Base-by-base conservation (phyloP, 208 protist species). In the Trypanosomatidae sp. region DNA sequence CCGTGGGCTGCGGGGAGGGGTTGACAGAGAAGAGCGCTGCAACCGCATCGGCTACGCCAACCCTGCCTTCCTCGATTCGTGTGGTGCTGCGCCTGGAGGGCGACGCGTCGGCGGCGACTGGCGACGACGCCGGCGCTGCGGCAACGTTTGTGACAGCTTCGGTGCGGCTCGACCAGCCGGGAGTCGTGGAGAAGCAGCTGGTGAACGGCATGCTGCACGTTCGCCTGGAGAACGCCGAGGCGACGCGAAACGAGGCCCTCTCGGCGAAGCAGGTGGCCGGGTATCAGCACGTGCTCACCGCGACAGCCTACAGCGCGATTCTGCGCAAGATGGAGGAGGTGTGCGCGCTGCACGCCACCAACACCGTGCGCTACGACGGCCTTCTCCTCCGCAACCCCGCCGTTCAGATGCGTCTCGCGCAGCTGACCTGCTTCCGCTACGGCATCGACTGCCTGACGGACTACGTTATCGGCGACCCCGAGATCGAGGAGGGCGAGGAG, bases 341-440 rank as follows among this genome's bases (percentile, higher is more conserved):
- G 10, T 85, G 84, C 59, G 85, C 87, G 13, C 77, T 88, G 55
- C 91, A 95, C 71, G 87, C 87, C 43, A 92, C 91, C 1, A 70
- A 87, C 70, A 79, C 82, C 1, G 62, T 76, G n/a, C 83, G 80
- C 50, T 92, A 92, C 78, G 91, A 95, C 52, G 84, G 73, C 3
- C 66, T 95, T 22, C 71, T 90, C 17, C 39, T 95, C 13, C 86
- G 91, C 46, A 91, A 92, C 78, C 84, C 79, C 0, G 79, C 82
- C 3, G 76, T 87, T 64, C 91, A 95, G 79, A 87, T 85, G 84
- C 75, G 85, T 0, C 75, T 95, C 28, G 69, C 89, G 41, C 82
- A 91, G 72, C 73, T 95, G 56, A 74, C 80, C 0, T 89, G 83
- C 67, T 84, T 84, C 55, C 84, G 83, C 46, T 95, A 87, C 69